A percentile compares a stretch with the other conserved stretches of the same genome.
Conservation (phyloP, 331 rosid species). For the Malus hybrid region DNA sequence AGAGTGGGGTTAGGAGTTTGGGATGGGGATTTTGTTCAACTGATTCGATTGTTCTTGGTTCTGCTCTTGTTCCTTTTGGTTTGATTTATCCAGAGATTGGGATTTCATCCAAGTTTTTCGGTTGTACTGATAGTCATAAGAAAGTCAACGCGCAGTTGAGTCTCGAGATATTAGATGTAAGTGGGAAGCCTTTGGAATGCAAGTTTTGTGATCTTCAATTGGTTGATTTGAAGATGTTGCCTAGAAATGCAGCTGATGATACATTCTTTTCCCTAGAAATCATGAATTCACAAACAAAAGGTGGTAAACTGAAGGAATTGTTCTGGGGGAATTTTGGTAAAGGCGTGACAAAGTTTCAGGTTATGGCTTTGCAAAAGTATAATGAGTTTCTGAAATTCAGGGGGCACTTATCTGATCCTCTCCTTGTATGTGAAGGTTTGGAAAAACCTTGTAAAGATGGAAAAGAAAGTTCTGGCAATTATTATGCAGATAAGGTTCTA, state of each 20-base stretch:
- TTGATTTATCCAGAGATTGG: slow-evolving; percentile 78
- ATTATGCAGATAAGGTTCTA: slow-evolving; percentile 59
- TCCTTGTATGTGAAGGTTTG: slow-evolving; percentile 36
- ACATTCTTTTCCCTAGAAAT: slow-evolving; percentile 2
- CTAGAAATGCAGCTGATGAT: slow-evolving; percentile 14
- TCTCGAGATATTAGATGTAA: slow-evolving; percentile 54
- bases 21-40: slow-evolving; percentile 70
- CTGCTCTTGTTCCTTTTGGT: slow-evolving; percentile 72
- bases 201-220: slow-evolving; percentile 62
- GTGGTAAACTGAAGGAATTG: slow-evolving; percentile 12
- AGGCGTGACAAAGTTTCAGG: slow-evolving; percentile 29
- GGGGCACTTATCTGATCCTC: slow-evolving; percentile 31
- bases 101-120: slow-evolving; percentile 16
- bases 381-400: slow-evolving; percentile 18
- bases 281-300: background rate
- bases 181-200: slow-evolving; percentile 46
- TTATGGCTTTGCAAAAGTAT: slow-evolving; percentile 34
- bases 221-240: slow-evolving; percentile 25
- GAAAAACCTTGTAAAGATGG: slow-evolving; percentile 21
- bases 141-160: slow-evolving; percentile 28
- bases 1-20: slow-evolving; percentile 32
- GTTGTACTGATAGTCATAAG: slow-evolving; percentile 7
- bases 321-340: slow-evolving; percentile 25
- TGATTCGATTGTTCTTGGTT: slow-evolving; percentile 58
- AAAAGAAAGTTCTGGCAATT: slow-evolving; percentile 12